Evolutionary conservation across 352 stramenopile species (phyloP), one percentile per base, ranked within the genome.

Genomic region (Phytophthora brassicae): DNA sequence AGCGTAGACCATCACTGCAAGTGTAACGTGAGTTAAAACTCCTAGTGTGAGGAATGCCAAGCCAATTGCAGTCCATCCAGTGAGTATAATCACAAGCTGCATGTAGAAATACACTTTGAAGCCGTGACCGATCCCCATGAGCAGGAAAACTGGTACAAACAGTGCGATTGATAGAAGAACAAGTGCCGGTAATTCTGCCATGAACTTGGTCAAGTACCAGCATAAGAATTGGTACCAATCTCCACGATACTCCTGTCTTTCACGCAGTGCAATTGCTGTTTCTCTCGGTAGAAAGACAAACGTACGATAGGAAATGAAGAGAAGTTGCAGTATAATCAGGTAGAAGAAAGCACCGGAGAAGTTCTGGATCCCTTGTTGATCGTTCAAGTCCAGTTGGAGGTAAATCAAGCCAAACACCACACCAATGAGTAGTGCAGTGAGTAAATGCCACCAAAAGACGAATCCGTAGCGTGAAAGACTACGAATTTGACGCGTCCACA

Each of bases 321-420:
- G 77, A 39, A 83, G 74, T 33, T 84, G 75, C 14, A 79, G 66
- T 36, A 89, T 63, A 0, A 84, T 49, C 1, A 73, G 23, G 57
- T 80, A 84, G 66, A 86, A 88, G 54, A 85, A 83, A 8, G 60
- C 61, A 20, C 78, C 75, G 1, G 66, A 43, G 43, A 81, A 82
- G 49, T 84, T 81, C 48, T 88, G 78, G 28, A 84, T 79, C 2
- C 78, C 72, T 20, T 84, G 66, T 39, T 82, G 70, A 29, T 70
- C 51, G 22, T 83, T 26, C 8, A 76, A 52, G 8, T 85, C 72
- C n/a, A 85, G 42, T 11, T 81, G 66, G 13, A 78, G 50, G 49
- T 75, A 81, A 8, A 81, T 56, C 4, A 81, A 58, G 0, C 74
- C 74, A 36, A 82, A 74, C 13, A 86, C 47, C 0, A 86, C 44